phyloP scores from a whole-genome alignment of 2,329 filamentous ascomycete species.

The Tolypocladium ovalisporum region DNA sequence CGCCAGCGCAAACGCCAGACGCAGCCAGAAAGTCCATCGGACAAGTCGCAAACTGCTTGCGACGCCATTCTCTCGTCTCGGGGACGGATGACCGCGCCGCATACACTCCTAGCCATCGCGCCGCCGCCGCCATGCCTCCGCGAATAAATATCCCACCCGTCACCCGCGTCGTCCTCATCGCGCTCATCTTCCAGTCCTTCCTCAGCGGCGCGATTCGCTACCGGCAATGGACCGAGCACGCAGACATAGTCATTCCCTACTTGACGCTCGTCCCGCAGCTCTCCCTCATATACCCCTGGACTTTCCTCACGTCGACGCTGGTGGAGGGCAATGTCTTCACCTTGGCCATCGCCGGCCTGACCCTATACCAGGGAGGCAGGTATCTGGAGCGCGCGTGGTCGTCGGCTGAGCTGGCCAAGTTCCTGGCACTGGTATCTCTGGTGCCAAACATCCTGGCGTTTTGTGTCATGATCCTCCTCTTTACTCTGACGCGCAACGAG shows the following conservation, averaged over 20 bases:
- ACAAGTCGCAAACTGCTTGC: neutral
- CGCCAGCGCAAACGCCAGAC: neutral
- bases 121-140: slow-evolving; percentile 51
- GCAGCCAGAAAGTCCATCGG: neutral
- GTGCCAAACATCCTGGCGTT: slow-evolving; percentile 74
- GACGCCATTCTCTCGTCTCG: neutral
- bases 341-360: slow-evolving; percentile 62
- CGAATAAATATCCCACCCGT: slow-evolving; percentile 89
- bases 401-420: slow-evolving; percentile 82
- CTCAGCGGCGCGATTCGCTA: slow-evolving; percentile 73
- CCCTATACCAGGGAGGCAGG: slow-evolving; percentile 82
- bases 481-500: slow-evolving; percentile 55
- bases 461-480: slow-evolving; percentile 62
- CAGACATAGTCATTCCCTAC: slow-evolving; percentile 68
- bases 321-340: slow-evolving; percentile 93
- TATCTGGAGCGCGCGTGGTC: slow-evolving; percentile 97
- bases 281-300: slow-evolving; percentile 88
- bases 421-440: slow-evolving; percentile 64
- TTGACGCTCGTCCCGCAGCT: slow-evolving; percentile 75
- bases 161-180: slow-evolving; percentile 70
- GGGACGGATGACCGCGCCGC: neutral
- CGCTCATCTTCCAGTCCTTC: slow-evolving; percentile 65
- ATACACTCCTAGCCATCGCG: slow-evolving; percentile 1
- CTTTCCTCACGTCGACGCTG: slow-evolving; percentile 72
- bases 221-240: slow-evolving; percentile 53